phyloP scores from a whole-genome alignment of 1,284 basidiomycete genomes.

The Heimioporus retisporus region DNA sequence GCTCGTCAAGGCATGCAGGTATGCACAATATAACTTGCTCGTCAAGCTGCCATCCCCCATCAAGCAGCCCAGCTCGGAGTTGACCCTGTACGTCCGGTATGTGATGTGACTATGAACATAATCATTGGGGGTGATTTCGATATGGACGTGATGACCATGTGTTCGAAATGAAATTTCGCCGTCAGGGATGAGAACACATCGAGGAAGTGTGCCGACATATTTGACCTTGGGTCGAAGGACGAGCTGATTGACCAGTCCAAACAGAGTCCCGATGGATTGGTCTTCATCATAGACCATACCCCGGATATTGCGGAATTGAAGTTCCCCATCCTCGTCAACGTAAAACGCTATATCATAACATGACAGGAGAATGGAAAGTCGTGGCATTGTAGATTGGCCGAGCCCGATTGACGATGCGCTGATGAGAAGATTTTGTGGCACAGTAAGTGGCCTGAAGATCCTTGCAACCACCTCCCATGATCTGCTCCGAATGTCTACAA shows the following conservation, averaged over 20 bases:
- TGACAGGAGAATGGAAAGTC: background rate
- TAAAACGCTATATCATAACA: background rate
- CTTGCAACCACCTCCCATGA: background rate
- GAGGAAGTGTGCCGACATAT: constrained; percentile 18
- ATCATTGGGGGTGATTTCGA: constrained; percentile 30
- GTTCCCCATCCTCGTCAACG: constrained; percentile 35
- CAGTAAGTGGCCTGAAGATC: background rate
- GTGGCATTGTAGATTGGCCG: background rate
- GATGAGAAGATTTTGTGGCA: background rate
- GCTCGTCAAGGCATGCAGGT: constrained; percentile 58
- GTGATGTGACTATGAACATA: constrained; percentile 13
- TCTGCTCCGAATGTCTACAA: background rate
- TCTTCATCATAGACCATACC: constrained; percentile 38
- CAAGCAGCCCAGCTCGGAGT: constrained; percentile 51
- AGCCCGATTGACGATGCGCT: background rate
- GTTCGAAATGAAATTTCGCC: constrained; percentile 42
- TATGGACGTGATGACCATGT: constrained; percentile 34
- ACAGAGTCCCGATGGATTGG: constrained; percentile 38
- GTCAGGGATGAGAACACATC: constrained; percentile 52
- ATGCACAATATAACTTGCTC: constrained; percentile 50
- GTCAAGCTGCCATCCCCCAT: constrained; percentile 43
- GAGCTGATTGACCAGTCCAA: constrained; percentile 49
- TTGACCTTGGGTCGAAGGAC: constrained; percentile 45
- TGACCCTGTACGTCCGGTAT: constrained; percentile 52
- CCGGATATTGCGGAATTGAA: constrained; percentile 39